Percentiles rank a stretch among this genome's conserved stretches.
phyloP scores from a whole-genome alignment of 2,329 filamentous ascomycete species.

The Paraphaeosphaeria minitans region DNA sequence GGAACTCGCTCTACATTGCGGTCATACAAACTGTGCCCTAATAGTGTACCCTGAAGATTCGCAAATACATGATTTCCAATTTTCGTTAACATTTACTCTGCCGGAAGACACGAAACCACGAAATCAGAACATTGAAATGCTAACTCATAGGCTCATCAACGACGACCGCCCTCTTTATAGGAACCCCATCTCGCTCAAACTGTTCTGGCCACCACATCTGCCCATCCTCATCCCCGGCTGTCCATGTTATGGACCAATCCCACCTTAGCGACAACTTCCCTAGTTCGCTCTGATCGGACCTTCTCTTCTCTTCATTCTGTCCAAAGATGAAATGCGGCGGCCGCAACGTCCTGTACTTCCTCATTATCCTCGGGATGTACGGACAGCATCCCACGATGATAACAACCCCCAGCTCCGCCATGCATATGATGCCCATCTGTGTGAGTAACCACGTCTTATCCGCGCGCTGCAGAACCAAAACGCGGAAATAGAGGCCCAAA shows the following conservation, averaged over 20 bases:
- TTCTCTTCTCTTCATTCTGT: not conserved
- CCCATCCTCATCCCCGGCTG: not conserved
- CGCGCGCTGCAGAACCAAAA: conserved; percentile 6
- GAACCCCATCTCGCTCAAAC: not conserved
- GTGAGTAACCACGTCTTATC: conserved; percentile 9
- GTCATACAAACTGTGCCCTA: no score
- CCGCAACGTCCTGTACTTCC: not conserved
- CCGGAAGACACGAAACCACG: no score
- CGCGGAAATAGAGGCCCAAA: conserved; percentile 14
- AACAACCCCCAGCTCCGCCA: conserved; percentile 11
- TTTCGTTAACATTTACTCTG: no score
- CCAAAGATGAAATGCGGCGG: not conserved
- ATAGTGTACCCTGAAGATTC: no score
- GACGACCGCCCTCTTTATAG: not conserved
- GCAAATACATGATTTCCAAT: no score
- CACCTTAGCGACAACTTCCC: not conserved
- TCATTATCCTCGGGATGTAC: conserved; percentile 9
- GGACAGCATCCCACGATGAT: conserved; percentile 14
- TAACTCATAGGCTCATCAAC: not conserved
- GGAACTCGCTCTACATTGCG: no score
- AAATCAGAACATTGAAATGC: no score
- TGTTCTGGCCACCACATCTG: not conserved
- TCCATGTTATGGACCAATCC: not conserved
- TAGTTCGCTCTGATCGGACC: not conserved
- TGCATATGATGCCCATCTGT: conserved; percentile 3